Evolutionary conservation across 2,329 filamentous ascomycete genomes (phyloP), one percentile per base, ranked within the genome.

Genomic region (Fusarium sp.): DNA sequence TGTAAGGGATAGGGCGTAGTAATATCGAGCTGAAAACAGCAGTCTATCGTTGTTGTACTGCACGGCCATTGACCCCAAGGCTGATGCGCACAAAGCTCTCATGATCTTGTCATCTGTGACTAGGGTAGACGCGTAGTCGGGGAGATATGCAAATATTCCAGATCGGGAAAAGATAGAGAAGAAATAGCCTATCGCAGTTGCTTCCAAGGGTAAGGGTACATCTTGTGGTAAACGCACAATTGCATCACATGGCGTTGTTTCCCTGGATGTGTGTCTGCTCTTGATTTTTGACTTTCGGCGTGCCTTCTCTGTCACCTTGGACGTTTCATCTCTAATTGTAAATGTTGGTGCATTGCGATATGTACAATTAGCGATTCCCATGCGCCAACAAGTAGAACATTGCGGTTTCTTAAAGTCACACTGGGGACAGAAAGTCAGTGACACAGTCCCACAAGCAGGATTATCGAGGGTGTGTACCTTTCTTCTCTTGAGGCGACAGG

Each of bases 401-500:
- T 19, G 42, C n/a, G 51, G 51, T 30, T 54, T 54, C 11, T 30
- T 54, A 1, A 38, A 32, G 19, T 54, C 51, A 30, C 51, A 54
- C 51, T 54, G 14, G 32, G 8, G 15, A 30, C 4, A 19, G 21
- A 24, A 17, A 12, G 32, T 47, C 8, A 54, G 51, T 14, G 17
- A 23, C 7, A 42, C 5, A 20, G 4, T 28, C 10, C 10, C 10
- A 28, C 10, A 28, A 28, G 26, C 26, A 28, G 10, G 1, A 28
- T 2, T 28, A 12, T 5, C 26, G 26, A 9, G 21, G 4, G 2
- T 45, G 4, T 9, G 34, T 26, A 55, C 52, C 34, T 55, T 55
- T 49, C 52, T 55, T 17, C 44, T 49, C 34, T 55, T 55, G 17
- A 40, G 34, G 20, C 52, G 52, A 40, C 44, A 55, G 6, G 44